Conservation (phyloP, 768 basidiomycete genomes). For the Xerocomellus intermedius region DNA sequence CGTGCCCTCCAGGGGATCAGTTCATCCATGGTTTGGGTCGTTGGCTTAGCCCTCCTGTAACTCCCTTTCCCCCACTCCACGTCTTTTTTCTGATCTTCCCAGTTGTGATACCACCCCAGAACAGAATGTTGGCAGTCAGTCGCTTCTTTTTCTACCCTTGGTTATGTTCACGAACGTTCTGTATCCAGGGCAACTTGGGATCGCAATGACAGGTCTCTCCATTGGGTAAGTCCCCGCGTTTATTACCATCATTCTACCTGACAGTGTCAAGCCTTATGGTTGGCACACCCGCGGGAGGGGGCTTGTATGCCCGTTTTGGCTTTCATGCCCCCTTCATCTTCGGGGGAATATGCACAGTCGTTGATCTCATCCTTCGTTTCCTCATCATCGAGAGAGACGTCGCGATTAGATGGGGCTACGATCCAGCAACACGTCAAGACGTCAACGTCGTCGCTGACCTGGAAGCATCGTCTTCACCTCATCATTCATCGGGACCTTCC, state of each 20-base stretch:
- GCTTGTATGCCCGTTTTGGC: slow-evolving; percentile 52
- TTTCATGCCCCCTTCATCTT: slow-evolving; percentile 62
- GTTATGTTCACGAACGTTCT: not conserved
- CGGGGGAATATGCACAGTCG: slow-evolving; percentile 41
- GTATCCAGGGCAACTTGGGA: slow-evolving; percentile 52
- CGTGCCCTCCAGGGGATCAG: slow-evolving; percentile 59
- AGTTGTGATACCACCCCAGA: slow-evolving; percentile 60
- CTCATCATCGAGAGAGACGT: slow-evolving; percentile 56
- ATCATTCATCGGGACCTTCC: not conserved
- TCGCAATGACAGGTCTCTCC: slow-evolving; percentile 58
- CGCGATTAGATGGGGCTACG: slow-evolving; percentile 47
- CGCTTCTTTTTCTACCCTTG: not conserved
- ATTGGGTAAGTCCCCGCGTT: slow-evolving; percentile 40
- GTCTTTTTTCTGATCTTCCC: slow-evolving; percentile 9
- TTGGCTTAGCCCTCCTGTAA: slow-evolving; percentile 59
- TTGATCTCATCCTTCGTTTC: slow-evolving; percentile 56
- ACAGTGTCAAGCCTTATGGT: slow-evolving; percentile 41
- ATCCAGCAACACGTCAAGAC: slow-evolving; percentile 33
- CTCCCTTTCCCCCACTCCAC: not conserved
- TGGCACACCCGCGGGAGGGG: slow-evolving; percentile 59
- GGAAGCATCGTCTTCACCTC: slow-evolving; percentile 4
- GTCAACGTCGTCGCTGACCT: slow-evolving; percentile 1
- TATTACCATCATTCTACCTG: not conserved
- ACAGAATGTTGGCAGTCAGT: slow-evolving; percentile 47
- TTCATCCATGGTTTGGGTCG: slow-evolving; percentile 61